Conservation (phyloP, 345 rosid species). For the Hevea brasiliensis region DNA sequence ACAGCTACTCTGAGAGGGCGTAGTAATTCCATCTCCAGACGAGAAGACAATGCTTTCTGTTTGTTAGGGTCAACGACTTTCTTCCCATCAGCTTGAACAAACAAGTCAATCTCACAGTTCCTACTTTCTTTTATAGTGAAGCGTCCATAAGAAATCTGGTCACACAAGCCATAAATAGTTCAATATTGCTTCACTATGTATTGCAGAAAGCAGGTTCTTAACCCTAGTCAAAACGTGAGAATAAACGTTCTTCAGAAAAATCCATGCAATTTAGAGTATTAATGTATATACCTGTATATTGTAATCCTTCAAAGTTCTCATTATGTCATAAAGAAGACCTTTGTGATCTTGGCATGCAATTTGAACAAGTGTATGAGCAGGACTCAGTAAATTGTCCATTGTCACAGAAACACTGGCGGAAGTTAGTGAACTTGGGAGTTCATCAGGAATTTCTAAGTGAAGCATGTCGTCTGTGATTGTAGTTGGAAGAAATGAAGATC, state of each 20-base stretch:
- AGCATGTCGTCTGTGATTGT: conserved; percentile 57
- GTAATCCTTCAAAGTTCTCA: conserved; percentile 94
- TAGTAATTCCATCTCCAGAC: conserved; percentile 63
- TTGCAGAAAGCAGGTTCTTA: neutral
- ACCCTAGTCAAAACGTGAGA: neutral
- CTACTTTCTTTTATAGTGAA: conserved; percentile 54
- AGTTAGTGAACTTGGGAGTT: conserved; percentile 39
- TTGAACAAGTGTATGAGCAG: conserved; percentile 82
- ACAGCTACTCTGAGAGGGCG: conserved; percentile 84
- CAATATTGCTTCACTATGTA: conserved; percentile 2
- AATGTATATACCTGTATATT: conserved; percentile 71
- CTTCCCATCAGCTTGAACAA: conserved; percentile 79
- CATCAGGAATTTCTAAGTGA: conserved; percentile 40
- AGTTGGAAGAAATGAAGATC: conserved; percentile 64
- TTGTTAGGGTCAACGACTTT: conserved; percentile 83
- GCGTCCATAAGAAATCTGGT: conserved; percentile 91
- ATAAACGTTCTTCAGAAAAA: neutral
- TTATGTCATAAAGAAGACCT: conserved; percentile 87
- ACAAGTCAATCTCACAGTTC: conserved; percentile 84
- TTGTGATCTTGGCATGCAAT: conserved; percentile 85
- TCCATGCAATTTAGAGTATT: neutral
- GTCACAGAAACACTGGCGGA: conserved; percentile 50
- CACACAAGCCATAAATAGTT: conserved; percentile 8
- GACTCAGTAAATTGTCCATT: conserved; percentile 82
- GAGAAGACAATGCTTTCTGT: conserved; percentile 61